Evolutionary conservation across 306 rosid species (phyloP), one percentile per base, ranked within the genome.

Genomic region (Hippophae rhamnoides): DNA sequence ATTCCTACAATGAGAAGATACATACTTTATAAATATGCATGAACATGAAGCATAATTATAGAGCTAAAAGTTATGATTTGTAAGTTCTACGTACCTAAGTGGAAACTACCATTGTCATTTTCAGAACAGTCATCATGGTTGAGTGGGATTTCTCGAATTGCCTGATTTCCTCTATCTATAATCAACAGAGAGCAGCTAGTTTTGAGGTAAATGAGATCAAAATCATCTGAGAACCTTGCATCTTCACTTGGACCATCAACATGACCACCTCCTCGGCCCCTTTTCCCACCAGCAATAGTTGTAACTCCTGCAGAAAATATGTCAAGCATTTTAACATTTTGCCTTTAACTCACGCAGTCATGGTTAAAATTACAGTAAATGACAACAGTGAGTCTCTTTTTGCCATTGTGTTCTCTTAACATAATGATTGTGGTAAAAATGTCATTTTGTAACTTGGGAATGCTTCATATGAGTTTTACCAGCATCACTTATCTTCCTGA

Each of bases 241-340:
- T 93, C 97, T 66, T 93, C 99, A 84, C 97, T 81, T 62, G 95
- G 90, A 75, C 96, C 99, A 79, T 93, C 99, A 66, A 93, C 84
- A 71, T 88, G 99, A 51, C 92, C 94, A 59, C 86, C 89, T 60
- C 82, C 68, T 67, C 69, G 86, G 54, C 82, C 84, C 84, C 97
- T 56, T 82, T 76, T 86, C 66, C 99, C 99, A 73, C 99, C 99
- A 61, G 99, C 99, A 78, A 93, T 93, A 6, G 99, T 93, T 14
- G 99, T 86, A 25, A 93, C 89, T 53, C 99, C 99, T 93, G 78
- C 55, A 52, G 46, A 9, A 13, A 47, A 60, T 69, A 50, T 40
- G 14, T 52, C 23, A 56, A 56, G 62, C 60, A 58, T 72, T 57
- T 27, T 63, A n/a, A 14, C 25, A 54, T 25, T 41, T 26, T 38